Evolutionary conservation across 352 stramenopile genomes (phyloP), one percentile per base, ranked within the genome.

Genomic region (Phytophthora cryptogea): DNA sequence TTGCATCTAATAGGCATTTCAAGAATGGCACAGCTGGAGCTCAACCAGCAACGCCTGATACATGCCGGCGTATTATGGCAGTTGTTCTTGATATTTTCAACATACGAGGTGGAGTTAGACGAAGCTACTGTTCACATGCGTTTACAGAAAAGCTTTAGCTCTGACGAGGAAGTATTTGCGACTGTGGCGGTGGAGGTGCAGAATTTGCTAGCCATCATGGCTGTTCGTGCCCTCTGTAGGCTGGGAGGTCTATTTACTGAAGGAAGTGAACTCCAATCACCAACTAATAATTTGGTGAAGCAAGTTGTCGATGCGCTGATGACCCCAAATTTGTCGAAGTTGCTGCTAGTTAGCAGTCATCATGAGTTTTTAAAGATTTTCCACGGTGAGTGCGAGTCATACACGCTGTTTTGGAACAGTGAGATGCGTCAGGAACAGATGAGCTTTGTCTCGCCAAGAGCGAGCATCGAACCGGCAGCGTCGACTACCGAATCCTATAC

Each of bases 291-390:
- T 17, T 31, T 67, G 5, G 57, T 90, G n/a, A 71, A 75, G 6
- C 67, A 66, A 11, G 72, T 83, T 35, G 37, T 73, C 1, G 68
- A 91, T 49, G 58, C 83, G 0, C 47, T 94, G 7, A 72, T 95
- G 57, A 94, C 85, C 6, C 87, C 87, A 4, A 94, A 92, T 44
- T 56, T 94, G 27, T 75, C 84, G 8, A 51, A 66, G 4, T 54
- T 93, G 16, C 54, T 95, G 35, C 32, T 80, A 17, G 55, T 92
- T 0, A 84, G 74, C 28, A 92, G 70, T 36, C 83, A 90, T 35
- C 76, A 92, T 54, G 86, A 94, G 53, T 95, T 93, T 39, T 63
- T 95, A 35, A 91, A 90, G 59, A 69, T 94, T 8, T 92, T 85
- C 33, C 85, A 94, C 41, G 61, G 74, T 28, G 80, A 95, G 37